phyloP scores from a whole-genome alignment of 768 basidiomycete genomes.

The Arthromyces matolae region DNA sequence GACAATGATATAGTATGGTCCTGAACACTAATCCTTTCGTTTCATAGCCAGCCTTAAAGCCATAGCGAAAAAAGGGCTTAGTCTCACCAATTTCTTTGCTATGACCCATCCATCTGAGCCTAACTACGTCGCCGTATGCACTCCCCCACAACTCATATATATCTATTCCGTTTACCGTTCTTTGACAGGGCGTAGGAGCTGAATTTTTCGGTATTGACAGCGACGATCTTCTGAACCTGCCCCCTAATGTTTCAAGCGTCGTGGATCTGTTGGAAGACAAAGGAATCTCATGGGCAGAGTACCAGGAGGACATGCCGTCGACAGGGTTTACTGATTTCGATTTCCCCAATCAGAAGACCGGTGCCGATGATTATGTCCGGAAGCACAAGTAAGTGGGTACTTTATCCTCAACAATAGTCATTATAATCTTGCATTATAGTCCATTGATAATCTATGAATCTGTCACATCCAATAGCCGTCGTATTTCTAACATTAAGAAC shows the following conservation, averaged over 20 bases:
- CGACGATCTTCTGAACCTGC: slow-evolving; percentile 37
- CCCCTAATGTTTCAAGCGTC: slow-evolving; percentile 49
- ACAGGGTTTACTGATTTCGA: slow-evolving; percentile 44
- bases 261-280: slow-evolving; percentile 59
- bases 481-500: slow-evolving; percentile 46
- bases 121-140: slow-evolving; percentile 44
- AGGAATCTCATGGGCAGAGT: slow-evolving; percentile 56
- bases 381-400: slow-evolving; percentile 29
- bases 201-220: slow-evolving; percentile 35
- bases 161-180: background rate
- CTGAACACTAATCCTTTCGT: background rate
- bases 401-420: background rate
- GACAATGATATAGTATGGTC: background rate
- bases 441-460: slow-evolving; percentile 48
- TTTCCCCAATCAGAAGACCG: slow-evolving; percentile 20
- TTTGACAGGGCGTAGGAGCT: slow-evolving; percentile 10
- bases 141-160: slow-evolving; percentile 19
- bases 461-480: slow-evolving; percentile 37
- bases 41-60: slow-evolving; percentile 25
- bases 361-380: slow-evolving; percentile 26
- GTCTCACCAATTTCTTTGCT: slow-evolving; percentile 42
- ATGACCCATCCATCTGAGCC: slow-evolving; percentile 61
- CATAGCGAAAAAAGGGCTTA: slow-evolving; percentile 48
- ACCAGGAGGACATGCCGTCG: slow-evolving; percentile 55
- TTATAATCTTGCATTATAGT: background rate